phyloP scores from a whole-genome alignment of 2,329 filamentous ascomycete genomes.

The Trichoderma arundinaceum region DNA sequence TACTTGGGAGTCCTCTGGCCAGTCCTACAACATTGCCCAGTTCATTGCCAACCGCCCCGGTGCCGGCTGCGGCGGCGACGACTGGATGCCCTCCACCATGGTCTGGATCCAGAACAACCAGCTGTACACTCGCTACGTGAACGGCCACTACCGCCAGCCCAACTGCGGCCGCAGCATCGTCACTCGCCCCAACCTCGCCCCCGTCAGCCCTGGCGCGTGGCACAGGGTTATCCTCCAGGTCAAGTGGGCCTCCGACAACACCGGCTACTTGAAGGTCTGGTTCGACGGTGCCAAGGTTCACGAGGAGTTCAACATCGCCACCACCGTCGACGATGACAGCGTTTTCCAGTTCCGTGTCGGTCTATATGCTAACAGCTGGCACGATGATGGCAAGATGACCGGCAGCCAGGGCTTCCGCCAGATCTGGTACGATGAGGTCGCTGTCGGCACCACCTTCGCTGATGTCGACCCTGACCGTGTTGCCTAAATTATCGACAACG shows the following conservation, averaged over 20 bases:
- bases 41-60: constrained; percentile 57
- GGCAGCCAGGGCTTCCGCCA: constrained; percentile 51
- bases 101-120: constrained; percentile 52
- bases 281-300: constrained; percentile 53
- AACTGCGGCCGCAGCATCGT: constrained; percentile 38
- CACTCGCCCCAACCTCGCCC: constrained; percentile 42
- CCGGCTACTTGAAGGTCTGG: constrained; percentile 55
- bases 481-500: constrained; percentile 1
- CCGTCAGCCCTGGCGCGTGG: constrained; percentile 52
- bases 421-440: constrained; percentile 58
- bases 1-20: constrained; percentile 53
- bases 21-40: constrained; percentile 56
- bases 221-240: constrained; percentile 54
- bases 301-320: constrained; percentile 48
- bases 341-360: constrained; percentile 55
- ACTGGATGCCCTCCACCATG: constrained; percentile 57
- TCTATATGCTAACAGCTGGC: constrained; percentile 57
- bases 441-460: constrained; percentile 47
- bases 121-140: constrained; percentile 49
- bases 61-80: constrained; percentile 49
- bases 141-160: constrained; percentile 39
- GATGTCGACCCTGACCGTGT: constrained; percentile 37
- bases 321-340: constrained; percentile 52
- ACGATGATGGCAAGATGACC: constrained; percentile 49
- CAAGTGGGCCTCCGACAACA: constrained; percentile 51